Conservation (phyloP, 2,329 filamentous ascomycete genomes). For the Eurotiales sp. region DNA sequence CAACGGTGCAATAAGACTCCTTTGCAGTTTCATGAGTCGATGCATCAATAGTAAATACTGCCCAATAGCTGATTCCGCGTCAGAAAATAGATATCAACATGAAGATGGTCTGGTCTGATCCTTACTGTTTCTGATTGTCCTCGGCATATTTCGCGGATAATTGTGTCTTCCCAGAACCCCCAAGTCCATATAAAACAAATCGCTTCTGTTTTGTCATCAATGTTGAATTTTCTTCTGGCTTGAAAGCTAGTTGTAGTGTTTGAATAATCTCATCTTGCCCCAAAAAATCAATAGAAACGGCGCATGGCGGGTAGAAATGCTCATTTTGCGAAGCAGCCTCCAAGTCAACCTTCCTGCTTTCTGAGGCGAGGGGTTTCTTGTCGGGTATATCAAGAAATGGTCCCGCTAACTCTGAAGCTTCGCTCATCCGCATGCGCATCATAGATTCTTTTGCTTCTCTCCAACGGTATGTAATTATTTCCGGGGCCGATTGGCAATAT, state of each 20-base stretch:
- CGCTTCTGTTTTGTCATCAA: conserved; percentile 21
- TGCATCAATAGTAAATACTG: conserved; percentile 12
- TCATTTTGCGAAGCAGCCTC: neutral
- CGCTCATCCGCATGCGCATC: neutral
- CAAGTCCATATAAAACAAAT: conserved; percentile 35
- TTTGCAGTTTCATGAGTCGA: conserved; percentile 9
- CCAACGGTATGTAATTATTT: neutral
- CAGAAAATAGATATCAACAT: too few species aligned
- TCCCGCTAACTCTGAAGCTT: conserved; percentile 1
- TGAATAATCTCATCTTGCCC: neutral
- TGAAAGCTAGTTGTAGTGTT: neutral
- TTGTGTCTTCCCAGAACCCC: conserved; percentile 41
- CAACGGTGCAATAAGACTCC: conserved; percentile 27
- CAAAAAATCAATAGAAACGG: neutral
- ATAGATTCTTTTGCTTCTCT: neutral
- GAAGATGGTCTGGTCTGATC: too few species aligned
- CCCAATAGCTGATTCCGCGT: conserved; percentile 15
- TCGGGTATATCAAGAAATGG: neutral
- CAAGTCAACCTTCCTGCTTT: neutral
- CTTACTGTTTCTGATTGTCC: conserved; percentile 31
- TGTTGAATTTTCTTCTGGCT: neutral
- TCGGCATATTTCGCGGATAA: conserved; percentile 36
- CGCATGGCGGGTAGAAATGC: neutral
- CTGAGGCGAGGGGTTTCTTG: too few species aligned
- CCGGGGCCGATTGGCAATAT: conserved; percentile 8